Evolutionary conservation across 768 basidiomycete genomes (phyloP).

Genomic region (Cystofilobasidium bisporidii): DNA sequence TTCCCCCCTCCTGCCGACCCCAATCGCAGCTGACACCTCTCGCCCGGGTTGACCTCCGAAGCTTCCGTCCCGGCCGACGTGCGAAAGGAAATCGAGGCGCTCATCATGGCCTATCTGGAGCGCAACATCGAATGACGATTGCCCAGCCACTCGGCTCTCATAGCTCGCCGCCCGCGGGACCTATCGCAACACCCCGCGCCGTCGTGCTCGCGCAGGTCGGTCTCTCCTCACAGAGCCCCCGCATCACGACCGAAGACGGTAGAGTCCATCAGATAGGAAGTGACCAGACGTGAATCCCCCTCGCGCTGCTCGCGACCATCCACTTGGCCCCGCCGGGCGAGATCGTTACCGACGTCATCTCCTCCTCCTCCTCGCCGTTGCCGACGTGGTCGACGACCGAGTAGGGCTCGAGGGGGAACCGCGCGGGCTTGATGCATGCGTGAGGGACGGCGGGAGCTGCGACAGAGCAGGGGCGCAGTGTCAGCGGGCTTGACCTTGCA

Average conservation of each 20-base stretch:
- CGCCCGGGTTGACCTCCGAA: neutral
- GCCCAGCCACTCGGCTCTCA: no score
- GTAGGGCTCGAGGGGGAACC: neutral
- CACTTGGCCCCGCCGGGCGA: constrained; percentile 8
- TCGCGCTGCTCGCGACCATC: constrained; percentile 4
- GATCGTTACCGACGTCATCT: constrained; percentile 4
- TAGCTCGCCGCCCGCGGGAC: no score
- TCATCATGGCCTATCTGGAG: neutral
- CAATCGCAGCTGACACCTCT: no score
- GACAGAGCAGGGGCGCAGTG: no score
- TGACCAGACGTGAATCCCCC: constrained; percentile 7
- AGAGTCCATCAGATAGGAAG: neutral
- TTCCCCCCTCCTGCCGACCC: neutral
- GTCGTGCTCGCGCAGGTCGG: no score
- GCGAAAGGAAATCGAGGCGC: neutral
- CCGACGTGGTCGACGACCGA: neutral
- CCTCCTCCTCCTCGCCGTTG: constrained; percentile 6
- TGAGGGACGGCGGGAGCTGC: no score
- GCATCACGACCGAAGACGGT: no score
- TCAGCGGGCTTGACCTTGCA: no score
- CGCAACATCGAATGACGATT: neutral
- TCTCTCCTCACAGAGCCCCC: no score
- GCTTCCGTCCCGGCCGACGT: neutral
- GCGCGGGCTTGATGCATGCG: no score
- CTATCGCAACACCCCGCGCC: no score